A percentile compares a stretch with the other conserved stretches of the same genome.
Evolutionary conservation across 148 eudicot species (phyloP).

Genomic region (Vaccinium darrowii): DNA sequence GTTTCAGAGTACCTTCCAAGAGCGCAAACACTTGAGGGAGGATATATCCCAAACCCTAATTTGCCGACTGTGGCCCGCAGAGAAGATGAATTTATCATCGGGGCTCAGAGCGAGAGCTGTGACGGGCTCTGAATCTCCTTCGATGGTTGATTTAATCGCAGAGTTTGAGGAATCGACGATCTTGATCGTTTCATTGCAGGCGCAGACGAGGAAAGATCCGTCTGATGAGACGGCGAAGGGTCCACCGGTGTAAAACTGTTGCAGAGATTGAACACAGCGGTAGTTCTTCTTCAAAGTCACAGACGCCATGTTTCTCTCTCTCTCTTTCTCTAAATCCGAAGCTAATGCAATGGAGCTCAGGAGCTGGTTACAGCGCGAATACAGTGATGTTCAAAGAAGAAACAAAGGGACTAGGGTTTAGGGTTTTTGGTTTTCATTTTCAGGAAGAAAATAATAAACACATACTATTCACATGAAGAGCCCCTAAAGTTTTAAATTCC

Average conservation of each 20-base stretch:
- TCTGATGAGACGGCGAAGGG: constrained; percentile 75
- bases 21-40: constrained; percentile 66
- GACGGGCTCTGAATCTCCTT: constrained; percentile 72
- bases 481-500: background rate
- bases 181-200: constrained; percentile 73
- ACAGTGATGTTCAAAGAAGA: background rate
- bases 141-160: constrained; percentile 63
- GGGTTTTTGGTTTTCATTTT: background rate
- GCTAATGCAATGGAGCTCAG: background rate
- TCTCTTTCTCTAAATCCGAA: background rate
- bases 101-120: constrained; percentile 79
- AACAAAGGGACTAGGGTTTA: background rate
- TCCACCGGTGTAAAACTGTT: constrained; percentile 89
- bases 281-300: constrained; percentile 65
- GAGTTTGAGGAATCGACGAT: constrained; percentile 73
- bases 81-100: constrained; percentile 58
- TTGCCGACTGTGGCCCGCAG: constrained; percentile 72
- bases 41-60: constrained; percentile 93
- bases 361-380: background rate
- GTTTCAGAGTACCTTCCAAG: constrained; percentile 72
- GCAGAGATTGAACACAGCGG: constrained; percentile 53
- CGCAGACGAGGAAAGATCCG: constrained; percentile 70
- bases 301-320: constrained; percentile 52
- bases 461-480: background rate
- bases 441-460: background rate